Conservation (phyloP, 768 basidiomycete genomes). For the Tylopilus rubrobrunneus region DNA sequence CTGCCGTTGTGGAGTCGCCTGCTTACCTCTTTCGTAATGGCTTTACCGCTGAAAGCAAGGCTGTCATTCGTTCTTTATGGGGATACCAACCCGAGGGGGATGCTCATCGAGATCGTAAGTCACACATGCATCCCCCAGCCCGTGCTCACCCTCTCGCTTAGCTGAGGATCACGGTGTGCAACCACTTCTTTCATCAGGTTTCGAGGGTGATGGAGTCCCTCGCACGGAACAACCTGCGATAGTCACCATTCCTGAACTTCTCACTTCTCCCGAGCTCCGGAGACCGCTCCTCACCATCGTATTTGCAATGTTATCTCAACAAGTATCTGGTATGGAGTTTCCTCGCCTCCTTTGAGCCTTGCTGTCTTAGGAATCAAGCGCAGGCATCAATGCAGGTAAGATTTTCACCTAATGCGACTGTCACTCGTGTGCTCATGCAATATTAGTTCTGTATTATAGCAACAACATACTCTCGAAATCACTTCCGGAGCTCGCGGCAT, state of each 20-base stretch:
- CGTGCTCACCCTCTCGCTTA: conserved; percentile 8
- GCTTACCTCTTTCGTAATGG: conserved; percentile 56
- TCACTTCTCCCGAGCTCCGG: conserved; percentile 51
- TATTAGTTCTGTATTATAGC: conserved; percentile 82
- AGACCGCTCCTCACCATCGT: conserved; percentile 62
- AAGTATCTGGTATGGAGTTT: conserved; percentile 57
- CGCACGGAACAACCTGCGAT: conserved; percentile 25
- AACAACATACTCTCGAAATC: conserved; percentile 81
- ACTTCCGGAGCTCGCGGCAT: conserved; percentile 74
- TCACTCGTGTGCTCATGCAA: not conserved
- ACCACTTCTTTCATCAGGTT: conserved; percentile 20
- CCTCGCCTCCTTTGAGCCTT: not conserved
- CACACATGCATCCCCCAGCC: not conserved
- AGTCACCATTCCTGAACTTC: conserved; percentile 51
- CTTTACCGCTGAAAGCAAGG: conserved; percentile 45
- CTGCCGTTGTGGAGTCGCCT: conserved; percentile 66
- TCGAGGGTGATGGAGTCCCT: conserved; percentile 10
- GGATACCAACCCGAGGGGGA: conserved; percentile 29
- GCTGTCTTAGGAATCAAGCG: conserved; percentile 4
- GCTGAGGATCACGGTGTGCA: conserved; percentile 28
- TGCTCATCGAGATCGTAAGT: conserved; percentile 25
- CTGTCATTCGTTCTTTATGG: conserved; percentile 53
- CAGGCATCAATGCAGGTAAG: conserved; percentile 74
- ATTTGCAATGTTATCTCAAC: conserved; percentile 73
- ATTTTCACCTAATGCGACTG: not conserved